Conservation (phyloP, 2,329 filamentous ascomycete species). For the Trichocomaceae sp. region DNA sequence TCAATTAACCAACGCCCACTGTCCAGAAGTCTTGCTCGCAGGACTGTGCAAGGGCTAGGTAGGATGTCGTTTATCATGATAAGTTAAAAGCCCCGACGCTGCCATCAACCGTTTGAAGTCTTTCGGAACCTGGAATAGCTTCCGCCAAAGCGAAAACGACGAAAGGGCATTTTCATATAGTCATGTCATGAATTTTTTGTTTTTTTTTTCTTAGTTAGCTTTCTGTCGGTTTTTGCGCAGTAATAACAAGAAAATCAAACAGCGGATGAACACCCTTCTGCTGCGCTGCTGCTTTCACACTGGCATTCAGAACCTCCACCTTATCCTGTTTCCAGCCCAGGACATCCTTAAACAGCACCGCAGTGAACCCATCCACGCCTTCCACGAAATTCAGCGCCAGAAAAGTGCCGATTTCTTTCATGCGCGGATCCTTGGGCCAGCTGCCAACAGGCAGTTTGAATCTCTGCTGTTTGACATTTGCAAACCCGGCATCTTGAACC, state of each 20-base stretch:
- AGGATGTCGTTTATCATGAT: background rate
- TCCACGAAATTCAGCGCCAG: slow-evolving; percentile 16
- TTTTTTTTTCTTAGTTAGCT: no score
- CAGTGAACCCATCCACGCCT: slow-evolving; percentile 18
- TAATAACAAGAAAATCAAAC: slow-evolving; percentile 7
- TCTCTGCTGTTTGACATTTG: slow-evolving; percentile 18
- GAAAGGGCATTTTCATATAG: background rate
- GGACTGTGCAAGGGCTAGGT: background rate
- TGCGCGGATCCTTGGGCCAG: slow-evolving; percentile 24
- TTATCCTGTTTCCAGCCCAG: slow-evolving; percentile 20
- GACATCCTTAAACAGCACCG: slow-evolving; percentile 16
- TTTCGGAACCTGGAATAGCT: background rate
- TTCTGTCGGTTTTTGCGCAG: slow-evolving; percentile 2
- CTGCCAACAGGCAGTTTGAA: slow-evolving; percentile 22
- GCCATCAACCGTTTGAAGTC: no score
- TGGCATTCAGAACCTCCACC: slow-evolving; percentile 7
- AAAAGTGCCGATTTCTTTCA: slow-evolving; percentile 21
- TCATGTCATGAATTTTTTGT: background rate
- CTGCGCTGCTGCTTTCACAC: background rate
- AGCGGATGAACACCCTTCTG: slow-evolving; percentile 2
- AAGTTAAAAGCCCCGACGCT: background rate
- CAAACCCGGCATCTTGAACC: slow-evolving; percentile 22
- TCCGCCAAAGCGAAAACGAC: background rate
- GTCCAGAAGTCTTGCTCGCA: background rate
- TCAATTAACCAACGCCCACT: background rate